phyloP scores from a whole-genome alignment of 305 asterid species.

The Ilex paraguariensis region DNA sequence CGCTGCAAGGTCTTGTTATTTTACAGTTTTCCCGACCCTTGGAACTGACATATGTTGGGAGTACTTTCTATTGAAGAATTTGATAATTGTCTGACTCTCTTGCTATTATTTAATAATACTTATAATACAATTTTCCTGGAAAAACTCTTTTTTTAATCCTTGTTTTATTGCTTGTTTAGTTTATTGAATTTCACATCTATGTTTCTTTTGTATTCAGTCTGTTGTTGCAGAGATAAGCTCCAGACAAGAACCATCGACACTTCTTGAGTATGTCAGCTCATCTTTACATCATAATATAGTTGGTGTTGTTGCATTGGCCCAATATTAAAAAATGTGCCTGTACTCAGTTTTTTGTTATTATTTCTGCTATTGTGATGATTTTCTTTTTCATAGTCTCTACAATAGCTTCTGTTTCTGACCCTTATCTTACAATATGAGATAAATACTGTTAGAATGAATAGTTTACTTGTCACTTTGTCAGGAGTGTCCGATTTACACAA shows the following conservation, averaged over 20 bases:
- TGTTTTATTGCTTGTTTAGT: conserved; percentile 15
- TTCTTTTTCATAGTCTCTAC: too few species aligned
- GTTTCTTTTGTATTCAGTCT: conserved; percentile 56
- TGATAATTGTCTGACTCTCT: neutral
- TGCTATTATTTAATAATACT: neutral
- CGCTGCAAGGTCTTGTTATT: conserved; percentile 83
- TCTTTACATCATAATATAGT: neutral
- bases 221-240: conserved; percentile 97
- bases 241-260: conserved; percentile 84
- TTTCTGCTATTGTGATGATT: too few species aligned
- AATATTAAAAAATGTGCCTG: neutral
- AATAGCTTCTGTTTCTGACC: neutral
- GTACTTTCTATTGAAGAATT: conserved; percentile 2
- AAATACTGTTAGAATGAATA: too few species aligned
- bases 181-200: conserved; percentile 29
- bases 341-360: too few species aligned
- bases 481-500: conserved; percentile 94
- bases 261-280: conserved; percentile 71
- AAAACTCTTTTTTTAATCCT: conserved; percentile 4
- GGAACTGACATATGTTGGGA: conserved; percentile 11
- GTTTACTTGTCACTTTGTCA: conserved; percentile 31
- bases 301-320: neutral
- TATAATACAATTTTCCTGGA: neutral
- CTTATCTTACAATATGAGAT: neutral
- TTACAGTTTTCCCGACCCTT: conserved; percentile 16